Evolutionary conservation across 768 basidiomycete genomes (phyloP), one percentile per base, ranked within the genome.

Genomic region (Hortiboletus campestris): DNA sequence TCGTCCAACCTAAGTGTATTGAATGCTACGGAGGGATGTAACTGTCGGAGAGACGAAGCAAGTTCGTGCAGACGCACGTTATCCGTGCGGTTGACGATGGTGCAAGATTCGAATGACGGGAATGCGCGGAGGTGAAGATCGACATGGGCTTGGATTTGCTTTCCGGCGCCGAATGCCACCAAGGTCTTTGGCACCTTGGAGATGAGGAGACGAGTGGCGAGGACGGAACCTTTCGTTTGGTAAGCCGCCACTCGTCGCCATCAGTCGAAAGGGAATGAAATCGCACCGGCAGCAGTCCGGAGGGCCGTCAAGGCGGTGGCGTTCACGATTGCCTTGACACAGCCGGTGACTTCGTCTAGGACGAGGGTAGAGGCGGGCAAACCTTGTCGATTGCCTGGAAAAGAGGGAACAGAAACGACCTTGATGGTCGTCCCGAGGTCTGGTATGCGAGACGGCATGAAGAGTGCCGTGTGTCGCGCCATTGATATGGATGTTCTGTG

Each of bases 381-480:
- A 0, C 94, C 93, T 3, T 74, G 67, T 19, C 59, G 63, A 43
- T 78, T 78, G 2, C 64, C 75, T 1, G 69, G 51, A 1, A 59
- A 60, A 4, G 71, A 74, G 0, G 93, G 93, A 2, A 93, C 78
- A 29, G 84, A 87, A 4, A 91, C 93, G n/a, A 91, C 80, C 71
- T 97, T 95, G 56, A 91, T 76, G 3, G 87, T 74, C 1, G 88
- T 87, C 2, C 84, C 84, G n/a, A 65, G 39, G 28, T 59, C 55
- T 20, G 72, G 67, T 11, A 87, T 75, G 25, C 86, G 80, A 8
- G 89, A 83, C 2, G 94, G 92, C 94, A 96, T 96, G 71, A 93
- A 89, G 3, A 97, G 75, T 0, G 80, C 76, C 1, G 78, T 85
- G 60, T 91, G 84, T 41, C 78, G 75, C 9, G 69, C 63, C 48